Base-by-base conservation (phyloP, 2,329 filamentous ascomycete genomes). In the Scleromitrula shiraiana region DNA sequence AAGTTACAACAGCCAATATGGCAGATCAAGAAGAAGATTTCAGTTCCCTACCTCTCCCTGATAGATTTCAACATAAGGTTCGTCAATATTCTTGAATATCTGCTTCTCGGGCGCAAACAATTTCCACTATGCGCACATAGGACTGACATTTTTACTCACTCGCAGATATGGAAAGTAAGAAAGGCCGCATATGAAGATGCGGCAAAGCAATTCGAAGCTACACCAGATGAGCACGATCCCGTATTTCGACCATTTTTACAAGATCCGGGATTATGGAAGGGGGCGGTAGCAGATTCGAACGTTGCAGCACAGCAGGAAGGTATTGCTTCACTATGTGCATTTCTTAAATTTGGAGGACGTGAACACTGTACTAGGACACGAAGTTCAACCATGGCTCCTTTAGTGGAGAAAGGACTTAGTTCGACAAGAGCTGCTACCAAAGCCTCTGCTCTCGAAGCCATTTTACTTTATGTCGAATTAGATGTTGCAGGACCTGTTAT, bases 261-360 rank as follows among this genome's bases (percentile, higher is more conserved):
- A 64, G 93, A 98, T 57, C 75, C 89, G 1, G 72, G 81, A 53
- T 67, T 98, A 52, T 96, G 89, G 91, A 97, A 97, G 67, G 83
- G 82, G 29, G 93, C 90, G 1, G 91, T 93, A 6, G 82, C 83
- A 59, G 93, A 98, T 68, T 93, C 90, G 46, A 98, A 98, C 61
- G 93, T 98, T 50, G 93, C 91, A 15, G 93, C 94, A 27, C 93
- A 98, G 66, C 85, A 94, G 68, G 94, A 98, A 59, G 93, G 87
- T 53, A 79, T 98, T 40, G 82, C 78, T 40, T 85, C 91, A 30
- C 78, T 95, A 60, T 95, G 89, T 68, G 83, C 88, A 1, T 98
- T 97, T 65, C 75, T 98, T 49, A 91, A 97, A 63, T 95, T 85
- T 62, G 88, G 88, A 51, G 89, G 91, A 47, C 75, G 78, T 50